A percentile compares a stretch with the other conserved stretches of the same genome.
phyloP scores from a whole-genome alignment of 495 filamentous ascomycete genomes.

The Daldinia vernicosa region DNA sequence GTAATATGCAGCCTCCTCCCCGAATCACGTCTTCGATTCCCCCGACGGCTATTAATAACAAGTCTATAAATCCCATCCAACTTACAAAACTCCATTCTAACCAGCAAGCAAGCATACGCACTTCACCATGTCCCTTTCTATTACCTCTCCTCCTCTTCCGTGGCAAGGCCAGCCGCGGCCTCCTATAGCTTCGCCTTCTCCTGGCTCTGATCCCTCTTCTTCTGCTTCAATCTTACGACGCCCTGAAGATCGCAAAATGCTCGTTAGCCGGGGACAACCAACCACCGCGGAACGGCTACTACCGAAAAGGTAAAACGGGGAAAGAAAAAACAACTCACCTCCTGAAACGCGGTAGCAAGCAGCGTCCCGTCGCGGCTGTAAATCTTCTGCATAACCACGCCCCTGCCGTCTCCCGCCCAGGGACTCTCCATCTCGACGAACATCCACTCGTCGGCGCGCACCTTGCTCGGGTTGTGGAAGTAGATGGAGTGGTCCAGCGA shows the following conservation, averaged over 20 bases:
- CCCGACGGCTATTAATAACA: background rate
- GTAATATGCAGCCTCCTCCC: background rate
- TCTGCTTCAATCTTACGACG: slow-evolving; percentile 61
- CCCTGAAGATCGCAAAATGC: slow-evolving; percentile 48
- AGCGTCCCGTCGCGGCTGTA: slow-evolving; percentile 83
- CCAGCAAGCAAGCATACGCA: background rate
- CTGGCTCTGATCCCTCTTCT: background rate
- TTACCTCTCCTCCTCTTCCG: background rate
- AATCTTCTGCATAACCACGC: slow-evolving; percentile 86
- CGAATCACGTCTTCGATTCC: background rate
- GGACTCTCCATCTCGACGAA: slow-evolving; percentile 89
- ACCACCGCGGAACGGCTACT: background rate
- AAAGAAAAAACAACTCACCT: slow-evolving; percentile 63
- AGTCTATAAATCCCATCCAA: background rate
- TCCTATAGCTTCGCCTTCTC: slow-evolving; percentile 38
- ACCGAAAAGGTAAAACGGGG: slow-evolving; percentile 25
- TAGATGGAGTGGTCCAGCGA: slow-evolving; percentile 84
- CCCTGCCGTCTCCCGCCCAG: slow-evolving; percentile 92
- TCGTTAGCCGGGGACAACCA: slow-evolving; percentile 7
- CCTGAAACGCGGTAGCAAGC: slow-evolving; percentile 87
- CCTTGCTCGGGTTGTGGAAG: slow-evolving; percentile 84
- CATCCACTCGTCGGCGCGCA: slow-evolving; percentile 94
- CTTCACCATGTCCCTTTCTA: background rate
- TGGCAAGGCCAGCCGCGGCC: background rate
- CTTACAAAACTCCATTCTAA: background rate